Base-by-base conservation (phyloP, 192 early-diverging fungal genomes). In the Podila epicladia region DNA sequence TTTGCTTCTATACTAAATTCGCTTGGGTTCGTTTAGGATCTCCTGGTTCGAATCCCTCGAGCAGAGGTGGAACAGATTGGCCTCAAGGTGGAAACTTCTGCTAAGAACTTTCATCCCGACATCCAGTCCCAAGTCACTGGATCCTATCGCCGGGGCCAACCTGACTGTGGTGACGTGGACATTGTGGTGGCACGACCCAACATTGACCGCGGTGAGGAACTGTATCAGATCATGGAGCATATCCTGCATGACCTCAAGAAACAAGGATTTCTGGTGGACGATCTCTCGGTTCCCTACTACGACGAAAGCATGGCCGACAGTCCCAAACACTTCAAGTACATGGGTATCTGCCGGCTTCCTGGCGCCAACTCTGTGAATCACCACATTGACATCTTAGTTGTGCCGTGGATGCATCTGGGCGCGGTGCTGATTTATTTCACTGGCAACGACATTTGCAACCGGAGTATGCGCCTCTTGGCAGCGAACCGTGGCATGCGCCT, bases 381-480 rank as follows among this genome's bases (percentile, higher is more conserved):
- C 32, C 80, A 85, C 31, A 82, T 85, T 31, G 83, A 80, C 28
- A 77, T 76, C 45, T 45, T 80, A 24, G 65, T 75, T 11, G 73
- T 83, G 19, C 78, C 74, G 0, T 75, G 74, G 73, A 72, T 65
- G 12, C 71, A 82, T 49, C 38, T 73, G 3, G 84, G 82, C 7
- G 78, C 83, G 4, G 78, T 71, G 4, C 17, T 85, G 20, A 20
- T 82, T 1, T 73, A 73, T 28, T 85, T 82, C 20, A 83, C 78
- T 1, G 83, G 84, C 7, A 85, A 84, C 5, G 84, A 85, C 32
- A 85, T 85, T 20, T 85, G 74, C 38, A 85, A 85, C 60, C 66
- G 83, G 17, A 74, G 71, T 33, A 69, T 85, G 75, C 64, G 83
- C 6, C 41, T 85, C 22, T 65, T 85, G 50, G 84, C 84, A 55